Conservation (phyloP, 179 eudicot genomes). For the Heliamphora pulchella region DNA sequence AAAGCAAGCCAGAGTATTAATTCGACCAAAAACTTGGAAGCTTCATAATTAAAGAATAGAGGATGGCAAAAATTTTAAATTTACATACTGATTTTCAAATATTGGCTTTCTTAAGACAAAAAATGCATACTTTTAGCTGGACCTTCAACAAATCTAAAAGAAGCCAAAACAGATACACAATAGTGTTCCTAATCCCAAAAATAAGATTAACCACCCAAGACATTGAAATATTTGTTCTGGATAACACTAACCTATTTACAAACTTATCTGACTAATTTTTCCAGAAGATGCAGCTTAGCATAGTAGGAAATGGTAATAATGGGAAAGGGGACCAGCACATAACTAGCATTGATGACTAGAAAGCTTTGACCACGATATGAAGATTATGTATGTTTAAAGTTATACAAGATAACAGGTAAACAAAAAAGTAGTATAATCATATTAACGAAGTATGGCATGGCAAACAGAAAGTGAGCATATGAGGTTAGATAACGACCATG, state of each 20-base stretch:
- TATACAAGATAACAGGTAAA: neutral
- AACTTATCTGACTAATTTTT: neutral
- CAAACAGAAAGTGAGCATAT: neutral
- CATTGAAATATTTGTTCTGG: neutral
- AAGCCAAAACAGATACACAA: neutral
- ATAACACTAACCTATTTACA: neutral
- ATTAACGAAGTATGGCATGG: neutral
- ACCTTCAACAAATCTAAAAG: neutral
- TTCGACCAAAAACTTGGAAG: neutral
- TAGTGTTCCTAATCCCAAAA: neutral
- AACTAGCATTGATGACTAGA: constrained; percentile 8
- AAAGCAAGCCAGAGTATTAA: neutral
- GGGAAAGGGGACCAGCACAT: neutral
- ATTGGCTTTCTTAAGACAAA: neutral
- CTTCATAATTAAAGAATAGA: neutral
- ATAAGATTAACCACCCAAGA: neutral
- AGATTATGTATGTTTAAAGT: neutral
- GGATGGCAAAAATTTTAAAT: neutral
- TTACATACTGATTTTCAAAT: neutral
- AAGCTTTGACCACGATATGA: neutral
- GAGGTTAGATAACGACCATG: neutral
- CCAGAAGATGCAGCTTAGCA: constrained; percentile 8
- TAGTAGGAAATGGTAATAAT: neutral
- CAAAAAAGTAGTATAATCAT: neutral
- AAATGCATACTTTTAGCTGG: neutral